Conservation (phyloP, 2,329 filamentous ascomycete species). For the Aspergillus melleus region DNA sequence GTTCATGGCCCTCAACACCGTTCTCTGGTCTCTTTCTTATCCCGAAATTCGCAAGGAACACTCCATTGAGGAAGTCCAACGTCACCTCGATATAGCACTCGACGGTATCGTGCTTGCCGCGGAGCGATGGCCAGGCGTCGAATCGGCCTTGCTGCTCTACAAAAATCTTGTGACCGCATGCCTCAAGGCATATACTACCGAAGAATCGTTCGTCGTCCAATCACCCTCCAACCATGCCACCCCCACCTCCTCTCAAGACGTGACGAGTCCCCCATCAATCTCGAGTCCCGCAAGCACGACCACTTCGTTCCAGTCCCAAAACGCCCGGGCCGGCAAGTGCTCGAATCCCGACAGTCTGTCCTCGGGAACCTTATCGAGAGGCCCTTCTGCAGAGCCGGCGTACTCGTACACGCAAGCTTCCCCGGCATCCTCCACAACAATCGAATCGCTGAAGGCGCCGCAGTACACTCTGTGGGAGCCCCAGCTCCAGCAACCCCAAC, state of each 20-base stretch:
- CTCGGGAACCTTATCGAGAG: constrained; percentile 34
- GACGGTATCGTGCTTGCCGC: constrained; percentile 78
- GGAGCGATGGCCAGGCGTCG: constrained; percentile 88
- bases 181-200: constrained; percentile 78
- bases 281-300: constrained; percentile 44
- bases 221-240: constrained; percentile 47
- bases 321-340: constrained; percentile 26
- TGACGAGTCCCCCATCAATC: constrained; percentile 40
- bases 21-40: constrained; percentile 90
- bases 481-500: constrained; percentile 12
- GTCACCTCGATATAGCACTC: constrained; percentile 71
- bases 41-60: constrained; percentile 75
- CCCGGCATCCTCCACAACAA: constrained; percentile 17
- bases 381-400: constrained; percentile 34
- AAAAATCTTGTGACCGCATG: constrained; percentile 82
- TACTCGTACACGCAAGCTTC: constrained; percentile 25
- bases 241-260: constrained; percentile 40
- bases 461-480: constrained; percentile 21
- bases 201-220: constrained; percentile 53
- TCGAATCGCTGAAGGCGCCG: constrained; percentile 21
- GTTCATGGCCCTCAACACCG: constrained; percentile 87
- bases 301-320: constrained; percentile 38
- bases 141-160: constrained; percentile 81
- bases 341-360: constrained; percentile 31
- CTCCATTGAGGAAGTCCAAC: constrained; percentile 71